Evolutionary conservation across 441 rosid species (phyloP).

Genomic region (Euphorbia celastroides): DNA sequence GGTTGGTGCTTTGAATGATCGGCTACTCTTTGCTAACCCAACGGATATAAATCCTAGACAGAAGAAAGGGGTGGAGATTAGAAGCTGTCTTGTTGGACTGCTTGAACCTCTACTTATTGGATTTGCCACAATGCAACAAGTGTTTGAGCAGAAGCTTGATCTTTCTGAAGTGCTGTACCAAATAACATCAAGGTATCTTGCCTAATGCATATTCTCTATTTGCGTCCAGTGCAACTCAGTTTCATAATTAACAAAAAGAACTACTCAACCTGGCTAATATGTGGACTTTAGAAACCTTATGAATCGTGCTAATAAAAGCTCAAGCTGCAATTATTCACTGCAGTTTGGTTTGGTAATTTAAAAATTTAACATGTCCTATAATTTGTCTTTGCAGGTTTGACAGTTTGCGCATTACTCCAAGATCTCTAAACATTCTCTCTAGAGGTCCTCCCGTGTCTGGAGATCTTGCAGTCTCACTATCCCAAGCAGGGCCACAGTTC

Average conservation of each 20-base stretch:
- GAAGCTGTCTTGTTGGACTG: slow-evolving; percentile 94
- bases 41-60: slow-evolving; percentile 91
- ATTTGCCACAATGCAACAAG: slow-evolving; percentile 95
- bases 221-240: background rate
- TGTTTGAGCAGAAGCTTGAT: slow-evolving; percentile 90
- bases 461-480: slow-evolving; percentile 94
- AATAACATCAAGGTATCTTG: slow-evolving; percentile 82
- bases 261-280: background rate
- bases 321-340: slow-evolving; percentile 8
- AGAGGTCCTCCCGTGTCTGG: slow-evolving; percentile 94
- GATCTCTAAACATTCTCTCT: slow-evolving; percentile 90
- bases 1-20: slow-evolving; percentile 94
- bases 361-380: slow-evolving; percentile 24
- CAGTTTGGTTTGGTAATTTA: slow-evolving; percentile 15
- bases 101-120: slow-evolving; percentile 98
- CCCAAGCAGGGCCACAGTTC: slow-evolving; percentile 97
- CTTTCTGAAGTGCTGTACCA: slow-evolving; percentile 90
- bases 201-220: slow-evolving; percentile 11
- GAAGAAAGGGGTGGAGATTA: slow-evolving; percentile 82
- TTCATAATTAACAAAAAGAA: background rate
- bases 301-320: slow-evolving; percentile 9
- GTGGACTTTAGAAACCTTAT: slow-evolving; percentile 1
- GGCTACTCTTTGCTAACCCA: slow-evolving; percentile 77
- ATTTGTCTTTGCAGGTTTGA: slow-evolving; percentile 67
- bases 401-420: slow-evolving; percentile 90